Conservation (phyloP, 1,284 basidiomycete genomes). For the Bondarzewia mesenterica region DNA sequence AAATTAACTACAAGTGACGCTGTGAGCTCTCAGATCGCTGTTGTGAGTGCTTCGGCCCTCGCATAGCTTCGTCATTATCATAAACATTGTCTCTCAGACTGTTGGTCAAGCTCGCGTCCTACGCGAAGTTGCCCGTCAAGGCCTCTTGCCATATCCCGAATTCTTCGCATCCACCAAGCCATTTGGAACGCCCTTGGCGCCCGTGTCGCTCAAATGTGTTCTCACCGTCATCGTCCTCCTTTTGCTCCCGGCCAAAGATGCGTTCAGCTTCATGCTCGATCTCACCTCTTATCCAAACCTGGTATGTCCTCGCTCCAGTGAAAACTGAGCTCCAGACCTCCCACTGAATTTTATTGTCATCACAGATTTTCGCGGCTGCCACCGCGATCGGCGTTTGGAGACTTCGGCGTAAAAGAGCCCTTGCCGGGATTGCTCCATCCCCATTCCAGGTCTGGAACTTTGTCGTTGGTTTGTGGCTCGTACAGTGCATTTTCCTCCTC, state of each 20-base stretch:
- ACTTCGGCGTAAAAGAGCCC: slow-evolving; percentile 10
- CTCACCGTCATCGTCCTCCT: slow-evolving; percentile 46
- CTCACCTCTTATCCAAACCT: slow-evolving; percentile 19
- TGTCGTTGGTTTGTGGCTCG: slow-evolving; percentile 10
- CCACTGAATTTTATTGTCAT: not conserved
- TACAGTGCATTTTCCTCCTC: slow-evolving; percentile 11
- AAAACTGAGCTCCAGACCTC: too few species aligned
- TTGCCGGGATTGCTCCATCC: slow-evolving; percentile 9
- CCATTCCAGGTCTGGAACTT: slow-evolving; percentile 10
- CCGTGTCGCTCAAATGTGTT: slow-evolving; percentile 36
- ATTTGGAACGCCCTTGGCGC: slow-evolving; percentile 38
- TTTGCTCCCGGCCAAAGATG: slow-evolving; percentile 32
- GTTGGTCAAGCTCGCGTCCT: slow-evolving; percentile 39
- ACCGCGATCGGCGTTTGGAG: slow-evolving; percentile 12
- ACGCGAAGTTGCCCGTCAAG: slow-evolving; percentile 31
- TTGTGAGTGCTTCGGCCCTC: slow-evolving; percentile 13
- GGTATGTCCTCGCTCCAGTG: not conserved
- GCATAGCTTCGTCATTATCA: not conserved
- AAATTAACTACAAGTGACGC: not conserved
- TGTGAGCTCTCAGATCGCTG: slow-evolving; percentile 13
- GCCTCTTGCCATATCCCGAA: slow-evolving; percentile 32
- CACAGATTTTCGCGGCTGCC: slow-evolving; percentile 10
- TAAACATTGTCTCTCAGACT: slow-evolving; percentile 14
- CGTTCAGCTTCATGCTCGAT: slow-evolving; percentile 51
- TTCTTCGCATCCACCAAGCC: slow-evolving; percentile 37